Evolutionary conservation across 1,139 yeast genomes (phyloP), one percentile per base, ranked within the genome.

Genomic region (Geotrichum carabidarum): DNA sequence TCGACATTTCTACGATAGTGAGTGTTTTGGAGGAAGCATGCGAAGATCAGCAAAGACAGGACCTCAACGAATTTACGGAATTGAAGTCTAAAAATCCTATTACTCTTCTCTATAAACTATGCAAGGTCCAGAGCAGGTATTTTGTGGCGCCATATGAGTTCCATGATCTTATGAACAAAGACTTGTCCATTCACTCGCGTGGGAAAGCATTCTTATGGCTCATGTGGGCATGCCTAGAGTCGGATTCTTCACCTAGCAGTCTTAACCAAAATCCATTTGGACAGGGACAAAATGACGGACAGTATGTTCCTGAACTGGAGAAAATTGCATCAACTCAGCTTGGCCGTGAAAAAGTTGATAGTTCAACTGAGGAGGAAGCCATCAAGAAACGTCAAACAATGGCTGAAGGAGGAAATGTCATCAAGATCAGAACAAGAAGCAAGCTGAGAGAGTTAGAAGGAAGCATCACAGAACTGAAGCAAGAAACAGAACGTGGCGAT

Each of bases 1-100:
- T 93, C 70, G 99, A 93, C 68, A 94, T 98, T 0, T 98, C 98
- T 6, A 75, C 98, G 55, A 77, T 93, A 59, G 93, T 93, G 68
- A 84, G 95, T 0, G 91, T 93, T 22, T 71, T 93, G 61, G 91
- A 91, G 70, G 94, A 95, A 12, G 78, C 79, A 12, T 81, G 88
- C 60, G 85, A 81, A 58, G 80, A 74, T 52, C 77, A 82, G 8
- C 74, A 77, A 15, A 81, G 78, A 54, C 80, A 81, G 1, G 71
- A 76, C n/a, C n/a, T n/a, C n/a, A 48, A 74, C 78, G 1, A 67
- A 31, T 70, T 84, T 51, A 60, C 60, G 17, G 60, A 61, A 2
- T 71, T 75, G 48, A 89, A 90, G 7, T 71, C 72, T 30, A 77
- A 82, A 0, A 81, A 80, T 61, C 80, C 90, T 14, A 82, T 91